Evolutionary conservation across 306 rosid genomes (phyloP), one percentile per base, ranked within the genome.

Genomic region (Cyclanthera cordifolia): DNA sequence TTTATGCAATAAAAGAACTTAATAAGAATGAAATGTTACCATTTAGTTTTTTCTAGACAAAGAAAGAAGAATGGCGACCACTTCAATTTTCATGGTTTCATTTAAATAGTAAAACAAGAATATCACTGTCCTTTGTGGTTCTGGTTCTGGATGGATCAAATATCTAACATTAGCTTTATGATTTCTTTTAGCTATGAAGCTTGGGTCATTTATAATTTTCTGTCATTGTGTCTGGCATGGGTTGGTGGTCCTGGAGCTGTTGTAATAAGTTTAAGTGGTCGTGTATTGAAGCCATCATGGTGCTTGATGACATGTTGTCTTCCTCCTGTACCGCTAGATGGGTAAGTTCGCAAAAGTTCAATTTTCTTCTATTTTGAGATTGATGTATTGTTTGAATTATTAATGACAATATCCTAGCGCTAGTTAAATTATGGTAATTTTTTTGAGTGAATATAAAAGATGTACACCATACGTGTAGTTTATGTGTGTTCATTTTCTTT

Each of bases 161-260:
- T 34, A 48, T 64, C 25, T 53, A 17, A 41, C 12, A 23, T 57
- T 8, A 16, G 10, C 34, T 5, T 75, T 61, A 45, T 74, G 78
- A 54, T 54, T 55, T 74, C 55, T 80, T 77, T 81, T 86, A 92
- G 97, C 77, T 92, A 92, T 73, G 97, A 92, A 87, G 95, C 98
- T 24, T 92, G 96, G 95, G 96, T 92, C 81, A 92, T 92, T 68
- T 92, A 92, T 75, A 89, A 92, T 77, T 92, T 92, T 72, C 77
- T 92, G 25, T 89, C 98, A 9, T 78, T 92, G 24, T 92, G 98
- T 78, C 84, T 92, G 76, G 96, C 93, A 70, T 92, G 98, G 98
- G 98, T 92, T 77, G 98, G 96, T 79, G 98, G 98, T 59, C 98
- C 98, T 63, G 98, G 98, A 79, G 90, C 98, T 37, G 98, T 87